These are phyloP conservation scores for Leishmania amazonensis DNA, from an alignment of 208 protist genomes.

Conservation along the genomic window DNA sequence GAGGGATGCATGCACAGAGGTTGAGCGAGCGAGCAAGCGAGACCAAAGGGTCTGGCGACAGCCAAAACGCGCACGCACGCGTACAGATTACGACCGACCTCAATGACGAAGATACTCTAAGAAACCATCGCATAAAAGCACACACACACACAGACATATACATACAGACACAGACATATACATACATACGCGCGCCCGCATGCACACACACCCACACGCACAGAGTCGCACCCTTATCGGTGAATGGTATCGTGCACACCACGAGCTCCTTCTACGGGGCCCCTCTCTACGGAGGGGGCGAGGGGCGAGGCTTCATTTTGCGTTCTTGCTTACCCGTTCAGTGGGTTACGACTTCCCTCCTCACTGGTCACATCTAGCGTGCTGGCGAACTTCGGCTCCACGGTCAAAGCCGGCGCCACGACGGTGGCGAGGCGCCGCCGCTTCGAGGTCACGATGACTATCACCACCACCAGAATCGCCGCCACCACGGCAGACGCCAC, in stretches of 20 bases:
- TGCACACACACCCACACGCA: not conserved
- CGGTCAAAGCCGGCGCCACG: constrained; percentile 41
- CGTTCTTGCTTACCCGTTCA: constrained; percentile 10
- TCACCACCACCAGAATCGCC: constrained; percentile 49
- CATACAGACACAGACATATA: no score
- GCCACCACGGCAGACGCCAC: constrained; percentile 60
- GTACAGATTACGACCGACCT: not conserved
- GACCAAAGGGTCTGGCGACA: not conserved
- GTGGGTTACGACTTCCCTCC: constrained; percentile 34
- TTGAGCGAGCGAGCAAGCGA: constrained; percentile 3
- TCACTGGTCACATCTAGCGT: constrained; percentile 30
- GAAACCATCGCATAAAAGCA: not conserved
- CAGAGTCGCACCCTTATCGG: not conserved
- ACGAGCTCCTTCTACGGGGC: not conserved
- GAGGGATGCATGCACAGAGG: not conserved
- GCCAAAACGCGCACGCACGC: not conserved
- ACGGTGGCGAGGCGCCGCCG: constrained; percentile 69
- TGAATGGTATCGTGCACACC: not conserved
- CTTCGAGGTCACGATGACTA: constrained; percentile 79
- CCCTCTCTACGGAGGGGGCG: not conserved
- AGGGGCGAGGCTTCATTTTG: not conserved
- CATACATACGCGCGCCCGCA: no score
- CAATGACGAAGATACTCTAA: not conserved
- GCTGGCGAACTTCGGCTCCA: constrained; percentile 52
- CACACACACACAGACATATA: not conserved